Base-by-base conservation (phyloP, 176 grass and related monocot species). In the Luzula sylvatica region DNA sequence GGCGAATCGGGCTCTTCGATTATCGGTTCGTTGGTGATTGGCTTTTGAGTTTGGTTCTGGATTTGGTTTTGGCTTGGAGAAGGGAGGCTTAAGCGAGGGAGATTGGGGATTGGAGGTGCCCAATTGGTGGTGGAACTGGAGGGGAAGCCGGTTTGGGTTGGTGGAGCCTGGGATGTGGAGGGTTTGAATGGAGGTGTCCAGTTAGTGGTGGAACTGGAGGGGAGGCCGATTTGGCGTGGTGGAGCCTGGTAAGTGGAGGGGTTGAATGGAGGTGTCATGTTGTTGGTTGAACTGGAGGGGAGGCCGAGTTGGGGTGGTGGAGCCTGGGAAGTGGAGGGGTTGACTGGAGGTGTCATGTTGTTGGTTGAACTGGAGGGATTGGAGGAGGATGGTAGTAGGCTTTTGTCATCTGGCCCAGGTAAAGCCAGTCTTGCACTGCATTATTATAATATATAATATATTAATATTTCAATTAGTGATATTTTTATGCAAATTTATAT, bases 1-100 rank as follows among this genome's bases (percentile, higher is more conserved):
- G 86, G 86, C 40, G 69, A 80, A 39, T 80, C 59, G 47, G 86
- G 86, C 54, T 92, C 86, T 50, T 92, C 86, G 38, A 92, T 92
- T 41, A 92, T 92, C 72, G 86, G 86, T 50, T 84, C 57, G 12
- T 15, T 42, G 20, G 69, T 76, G 1, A 57, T 52, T 46, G 23
- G 43, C 11, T 20, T 53, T 53, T 25, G 16, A 55, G 18, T 46
- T 8, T 50, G 56, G 22, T 50, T 38, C 44, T 50, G 5, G 15
- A 25, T 20, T 13, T 60, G 28, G 24, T 50, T n/a, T 27, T 56
- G 42, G 65, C 49, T 18, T 58, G 49, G 19, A 44, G 45, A 46
- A 13, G 56, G 35, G 25, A 38, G 15, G 23, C 65, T 53, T 61
- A 48, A 23, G 2, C 13, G 59, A 26, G 2, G 26, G 13, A 23